A percentile compares a stretch with the other conserved stretches of the same genome.
phyloP scores from a whole-genome alignment of 2,329 filamentous ascomycete genomes.

The Penicillium sp. region DNA sequence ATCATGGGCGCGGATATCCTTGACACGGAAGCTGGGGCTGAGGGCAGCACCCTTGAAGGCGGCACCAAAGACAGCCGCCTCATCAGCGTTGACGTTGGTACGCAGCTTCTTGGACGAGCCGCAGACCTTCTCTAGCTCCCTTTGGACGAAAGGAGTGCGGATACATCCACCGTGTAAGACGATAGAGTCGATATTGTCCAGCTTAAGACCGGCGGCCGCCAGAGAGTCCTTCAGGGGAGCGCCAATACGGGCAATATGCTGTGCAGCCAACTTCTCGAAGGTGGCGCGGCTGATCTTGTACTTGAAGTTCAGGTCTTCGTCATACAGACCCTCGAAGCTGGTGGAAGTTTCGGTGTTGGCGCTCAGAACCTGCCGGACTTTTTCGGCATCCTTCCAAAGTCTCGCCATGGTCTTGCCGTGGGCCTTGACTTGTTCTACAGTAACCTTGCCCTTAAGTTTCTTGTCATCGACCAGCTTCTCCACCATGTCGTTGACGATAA shows the following conservation, averaged over 20 bases:
- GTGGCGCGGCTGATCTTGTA: conserved; percentile 79
- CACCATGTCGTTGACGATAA: conserved; percentile 88
- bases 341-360: conserved; percentile 80
- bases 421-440: conserved; percentile 51
- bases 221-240: conserved; percentile 72
- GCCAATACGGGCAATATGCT: conserved; percentile 66
- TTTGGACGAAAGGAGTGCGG: conserved; percentile 92
- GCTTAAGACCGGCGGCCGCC: conserved; percentile 66
- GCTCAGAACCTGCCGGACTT: conserved; percentile 82
- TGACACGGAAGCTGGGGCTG: conserved; percentile 94
- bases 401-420: conserved; percentile 86
- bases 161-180: conserved; percentile 91
- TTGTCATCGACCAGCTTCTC: conserved; percentile 70
- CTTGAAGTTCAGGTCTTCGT: conserved; percentile 88
- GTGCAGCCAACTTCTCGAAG: conserved; percentile 75
- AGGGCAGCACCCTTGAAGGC: conserved; percentile 90
- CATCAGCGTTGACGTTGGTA: conserved; percentile 93
- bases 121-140: conserved; percentile 72
- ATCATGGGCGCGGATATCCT: conserved; percentile 88
- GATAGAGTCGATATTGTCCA: conserved; percentile 78
- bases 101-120: conserved; percentile 76
- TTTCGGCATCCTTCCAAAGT: conserved; percentile 89
- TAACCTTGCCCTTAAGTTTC: conserved; percentile 45
- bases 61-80: conserved; percentile 92
- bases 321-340: conserved; percentile 78